phyloP scores from a whole-genome alignment of 805 yeast species.

The Yamadazyma akitaensis region DNA sequence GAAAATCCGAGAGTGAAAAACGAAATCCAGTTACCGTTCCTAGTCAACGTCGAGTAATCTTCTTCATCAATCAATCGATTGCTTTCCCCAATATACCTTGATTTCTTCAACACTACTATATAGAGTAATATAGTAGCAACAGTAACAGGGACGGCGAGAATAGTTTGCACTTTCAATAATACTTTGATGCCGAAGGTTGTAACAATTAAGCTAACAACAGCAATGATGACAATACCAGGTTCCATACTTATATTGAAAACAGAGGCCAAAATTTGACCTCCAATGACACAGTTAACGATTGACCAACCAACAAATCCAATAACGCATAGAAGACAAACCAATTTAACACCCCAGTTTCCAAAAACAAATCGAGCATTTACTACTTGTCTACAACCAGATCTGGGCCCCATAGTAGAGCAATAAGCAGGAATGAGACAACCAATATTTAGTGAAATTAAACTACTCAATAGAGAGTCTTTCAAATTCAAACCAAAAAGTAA shows the following conservation, averaged over 20 bases:
- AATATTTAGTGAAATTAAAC: slow-evolving; percentile 25
- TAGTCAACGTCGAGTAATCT: slow-evolving; percentile 15
- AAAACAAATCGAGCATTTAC: slow-evolving; percentile 35
- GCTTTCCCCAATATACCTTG: slow-evolving; percentile 17
- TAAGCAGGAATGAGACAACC: slow-evolving; percentile 39
- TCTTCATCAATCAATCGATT: slow-evolving; percentile 19
- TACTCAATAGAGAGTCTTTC: slow-evolving; percentile 27
- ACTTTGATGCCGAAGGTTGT: slow-evolving; percentile 33
- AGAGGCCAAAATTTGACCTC: slow-evolving; percentile 32
- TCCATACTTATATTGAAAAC: slow-evolving; percentile 25
- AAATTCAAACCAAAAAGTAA: slow-evolving; percentile 25
- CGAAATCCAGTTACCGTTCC: slow-evolving; percentile 32
- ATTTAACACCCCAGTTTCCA: slow-evolving; percentile 34
- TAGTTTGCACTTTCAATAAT: slow-evolving; percentile 26
- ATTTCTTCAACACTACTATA: slow-evolving; percentile 27
- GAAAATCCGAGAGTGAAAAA: slow-evolving; percentile 35
- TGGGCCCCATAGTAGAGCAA: slow-evolving; percentile 36
- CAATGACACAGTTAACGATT: slow-evolving; percentile 36
- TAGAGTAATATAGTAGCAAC: slow-evolving; percentile 29
- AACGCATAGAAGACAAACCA: slow-evolving; percentile 28
- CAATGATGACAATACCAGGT: slow-evolving; percentile 30
- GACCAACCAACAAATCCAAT: slow-evolving; percentile 38
- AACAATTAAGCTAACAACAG: slow-evolving; percentile 25
- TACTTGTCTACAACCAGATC: slow-evolving; percentile 38
- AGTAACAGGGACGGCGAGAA: slow-evolving; percentile 28